Conservation (phyloP, 108 stramenopile species). For the Skeletonema costatum region DNA sequence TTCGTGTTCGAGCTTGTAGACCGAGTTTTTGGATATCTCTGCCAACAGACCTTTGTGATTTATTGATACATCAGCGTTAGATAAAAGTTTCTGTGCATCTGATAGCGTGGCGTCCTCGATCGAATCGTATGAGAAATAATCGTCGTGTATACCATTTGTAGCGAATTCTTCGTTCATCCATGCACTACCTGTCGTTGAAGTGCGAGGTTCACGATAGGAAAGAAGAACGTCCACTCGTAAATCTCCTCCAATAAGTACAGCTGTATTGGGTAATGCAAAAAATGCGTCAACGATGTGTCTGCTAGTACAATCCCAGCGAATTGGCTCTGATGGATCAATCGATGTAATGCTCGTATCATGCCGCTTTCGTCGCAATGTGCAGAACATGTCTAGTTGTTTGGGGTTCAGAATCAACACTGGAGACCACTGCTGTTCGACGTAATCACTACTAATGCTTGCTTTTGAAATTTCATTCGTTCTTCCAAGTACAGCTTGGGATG, state of each 20-base stretch:
- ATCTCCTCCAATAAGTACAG: conserved; percentile 55
- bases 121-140: conserved; percentile 1
- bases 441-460: not conserved
- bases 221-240: conserved; percentile 53
- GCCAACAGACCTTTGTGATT: conserved; percentile 35
- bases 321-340: not conserved
- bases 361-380: conserved; percentile 31
- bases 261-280: conserved; percentile 67
- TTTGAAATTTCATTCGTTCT: not conserved
- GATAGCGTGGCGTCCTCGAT: conserved; percentile 13
- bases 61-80: conserved; percentile 34
- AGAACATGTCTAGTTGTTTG: conserved; percentile 50
- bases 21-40: conserved; percentile 54
- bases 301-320: conserved; percentile 58
- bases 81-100: conserved; percentile 30
- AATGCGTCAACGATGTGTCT: conserved; percentile 55
- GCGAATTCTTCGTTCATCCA: conserved; percentile 19
- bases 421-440: conserved; percentile 30
- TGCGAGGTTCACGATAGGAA: conserved; percentile 30
- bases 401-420: conserved; percentile 56
- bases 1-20: conserved; percentile 53
- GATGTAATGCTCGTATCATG: not conserved
- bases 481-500: not conserved
- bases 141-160: conserved; percentile 12
- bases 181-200: conserved; percentile 14